A percentile compares a stretch with the other conserved stretches of the same genome.
Evolutionary conservation across 495 filamentous ascomycete genomes (phyloP).

Genomic region (Neurospora sp.): DNA sequence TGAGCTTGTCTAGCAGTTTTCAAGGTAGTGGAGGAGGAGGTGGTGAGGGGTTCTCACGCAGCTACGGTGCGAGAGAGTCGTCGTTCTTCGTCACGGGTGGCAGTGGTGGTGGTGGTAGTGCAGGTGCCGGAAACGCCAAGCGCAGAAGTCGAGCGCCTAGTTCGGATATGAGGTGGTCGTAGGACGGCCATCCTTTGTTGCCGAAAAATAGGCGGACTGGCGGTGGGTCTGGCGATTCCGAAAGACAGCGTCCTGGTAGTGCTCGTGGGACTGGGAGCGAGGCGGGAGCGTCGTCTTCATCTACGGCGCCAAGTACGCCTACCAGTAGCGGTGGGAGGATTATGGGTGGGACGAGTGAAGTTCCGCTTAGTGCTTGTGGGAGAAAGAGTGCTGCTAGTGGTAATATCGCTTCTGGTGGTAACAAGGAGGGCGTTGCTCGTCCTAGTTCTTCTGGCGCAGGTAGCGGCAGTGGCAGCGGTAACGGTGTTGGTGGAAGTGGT

Average conservation of each 20-base stretch:
- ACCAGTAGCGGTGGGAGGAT: not conserved
- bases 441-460: not conserved
- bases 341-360: not conserved
- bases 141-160: constrained; percentile 17
- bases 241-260: not conserved
- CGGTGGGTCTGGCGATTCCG: not conserved
- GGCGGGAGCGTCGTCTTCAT: not conserved
- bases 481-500: not conserved
- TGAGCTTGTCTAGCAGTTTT: not conserved
- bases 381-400: not conserved
- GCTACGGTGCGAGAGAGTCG: not conserved
- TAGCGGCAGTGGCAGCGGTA: not conserved
- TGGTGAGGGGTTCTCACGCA: not conserved
- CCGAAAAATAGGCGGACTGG: not conserved
- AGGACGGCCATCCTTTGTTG: constrained; percentile 8
- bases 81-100: constrained; percentile 1
- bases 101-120: not conserved
- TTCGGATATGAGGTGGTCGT: constrained; percentile 22
- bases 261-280: not conserved
- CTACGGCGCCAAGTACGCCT: not conserved
- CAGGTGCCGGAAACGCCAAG: constrained; percentile 10
- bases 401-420: not conserved
- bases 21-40: not conserved
- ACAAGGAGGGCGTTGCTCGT: not conserved
- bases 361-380: not conserved